Conservation (phyloP, 371 early-diverging fungal species). For the Batrachochytrium dendrobatidis region DNA sequence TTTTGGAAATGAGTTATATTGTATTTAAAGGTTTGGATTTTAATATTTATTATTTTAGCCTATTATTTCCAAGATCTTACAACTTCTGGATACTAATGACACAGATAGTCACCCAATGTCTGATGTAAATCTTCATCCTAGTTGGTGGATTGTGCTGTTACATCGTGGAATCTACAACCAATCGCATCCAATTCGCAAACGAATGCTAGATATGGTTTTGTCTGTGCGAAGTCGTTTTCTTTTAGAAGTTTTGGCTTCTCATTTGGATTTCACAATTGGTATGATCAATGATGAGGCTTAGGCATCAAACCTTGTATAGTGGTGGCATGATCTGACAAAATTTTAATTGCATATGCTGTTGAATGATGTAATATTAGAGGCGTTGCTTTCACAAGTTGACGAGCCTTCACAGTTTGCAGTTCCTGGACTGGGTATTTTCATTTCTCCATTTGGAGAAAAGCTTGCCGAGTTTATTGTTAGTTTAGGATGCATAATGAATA, state of each 20-base stretch:
- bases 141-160: conserved; percentile 22
- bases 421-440: conserved; percentile 18
- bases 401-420: conserved; percentile 11
- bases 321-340: neutral
- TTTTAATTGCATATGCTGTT: neutral
- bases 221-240: neutral
- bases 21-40: neutral
- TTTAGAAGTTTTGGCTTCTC: neutral
- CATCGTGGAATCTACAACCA: conserved; percentile 17
- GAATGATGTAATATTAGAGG: neutral
- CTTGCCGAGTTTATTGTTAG: conserved; percentile 9
- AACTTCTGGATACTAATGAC: conserved; percentile 1
- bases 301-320: too few species aligned
- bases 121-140: conserved; percentile 4
- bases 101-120: neutral
- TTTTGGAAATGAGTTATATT: neutral
- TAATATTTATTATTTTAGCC: conserved; percentile 8
- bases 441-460: conserved; percentile 20
- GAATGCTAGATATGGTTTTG: conserved; percentile 18
- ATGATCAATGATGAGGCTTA: neutral
- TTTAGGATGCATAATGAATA: too few species aligned
- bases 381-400: conserved; percentile 7
- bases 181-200: conserved; percentile 15
- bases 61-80: conserved; percentile 13
- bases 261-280: neutral